phyloP scores from a whole-genome alignment of 2,329 filamentous ascomycete genomes.

The Talaromyces funiculosus region DNA sequence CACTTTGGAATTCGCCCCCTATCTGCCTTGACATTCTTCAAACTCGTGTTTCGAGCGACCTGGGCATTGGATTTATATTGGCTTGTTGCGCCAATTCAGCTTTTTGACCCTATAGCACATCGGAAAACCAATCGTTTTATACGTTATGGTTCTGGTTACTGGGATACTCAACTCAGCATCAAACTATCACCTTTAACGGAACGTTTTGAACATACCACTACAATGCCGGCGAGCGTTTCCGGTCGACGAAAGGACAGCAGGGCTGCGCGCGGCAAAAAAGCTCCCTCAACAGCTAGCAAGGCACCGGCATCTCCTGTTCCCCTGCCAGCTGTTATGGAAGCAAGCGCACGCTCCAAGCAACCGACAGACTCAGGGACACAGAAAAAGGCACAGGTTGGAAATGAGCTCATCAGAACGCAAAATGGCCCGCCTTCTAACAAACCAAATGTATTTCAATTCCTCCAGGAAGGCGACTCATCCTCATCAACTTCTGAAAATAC shows the following conservation, averaged over 20 bases:
- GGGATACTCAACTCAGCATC: neutral
- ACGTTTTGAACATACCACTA: neutral
- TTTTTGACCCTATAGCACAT: neutral
- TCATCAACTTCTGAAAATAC: conserved; percentile 2
- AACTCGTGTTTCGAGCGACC: neutral
- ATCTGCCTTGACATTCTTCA: neutral
- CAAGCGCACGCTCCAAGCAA: neutral
- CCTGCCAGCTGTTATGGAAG: neutral
- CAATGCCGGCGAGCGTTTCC: conserved; percentile 10
- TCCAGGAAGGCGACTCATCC: conserved; percentile 17
- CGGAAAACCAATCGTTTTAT: neutral
- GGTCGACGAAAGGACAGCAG: conserved; percentile 12
- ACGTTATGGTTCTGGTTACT: neutral
- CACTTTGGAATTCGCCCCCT: neutral
- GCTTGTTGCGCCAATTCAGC: neutral
- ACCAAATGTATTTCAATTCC: conserved; percentile 38
- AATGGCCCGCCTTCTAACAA: neutral
- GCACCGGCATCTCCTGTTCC: neutral
- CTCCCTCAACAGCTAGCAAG: neutral
- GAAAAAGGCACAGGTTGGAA: neutral
- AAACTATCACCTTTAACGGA: neutral
- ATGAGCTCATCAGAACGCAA: neutral
- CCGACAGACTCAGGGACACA: neutral
- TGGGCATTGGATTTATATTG: neutral
- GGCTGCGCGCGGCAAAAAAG: neutral